A percentile compares a stretch with the other conserved stretches of the same genome.
Evolutionary conservation across 2,329 filamentous ascomycete species (phyloP).

Genomic region (Nemania sp.): DNA sequence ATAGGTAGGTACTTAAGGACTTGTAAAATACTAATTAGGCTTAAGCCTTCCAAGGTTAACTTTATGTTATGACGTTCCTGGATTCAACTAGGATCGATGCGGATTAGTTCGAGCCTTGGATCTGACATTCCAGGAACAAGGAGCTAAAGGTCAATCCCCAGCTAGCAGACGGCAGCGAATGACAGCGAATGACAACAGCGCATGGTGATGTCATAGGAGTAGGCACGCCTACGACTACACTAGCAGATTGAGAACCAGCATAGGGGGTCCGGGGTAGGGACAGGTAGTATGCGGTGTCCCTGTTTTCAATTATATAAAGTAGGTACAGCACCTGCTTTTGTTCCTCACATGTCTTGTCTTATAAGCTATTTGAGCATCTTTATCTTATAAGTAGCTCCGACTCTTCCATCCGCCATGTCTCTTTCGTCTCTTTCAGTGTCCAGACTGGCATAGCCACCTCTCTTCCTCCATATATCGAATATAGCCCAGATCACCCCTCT

Average conservation of each 20-base stretch:
- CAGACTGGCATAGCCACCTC: too few relatives aligned
- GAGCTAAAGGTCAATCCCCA: background rate
- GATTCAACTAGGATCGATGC: background rate
- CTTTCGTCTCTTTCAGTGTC: background rate
- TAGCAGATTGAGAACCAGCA: background rate
- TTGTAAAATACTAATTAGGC: too few relatives aligned
- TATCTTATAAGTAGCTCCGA: background rate
- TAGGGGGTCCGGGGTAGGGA: too few relatives aligned
- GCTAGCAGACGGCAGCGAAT: background rate
- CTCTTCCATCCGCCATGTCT: background rate
- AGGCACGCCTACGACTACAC: background rate
- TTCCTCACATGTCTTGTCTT: too few relatives aligned
- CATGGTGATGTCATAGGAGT: conserved; percentile 12
- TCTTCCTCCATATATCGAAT: too few relatives aligned
- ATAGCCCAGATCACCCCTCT: too few relatives aligned
- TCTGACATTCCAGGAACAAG: conserved; percentile 7
- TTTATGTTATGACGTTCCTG: background rate
- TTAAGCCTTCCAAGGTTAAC: background rate
- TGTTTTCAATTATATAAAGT: background rate
- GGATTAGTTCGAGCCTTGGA: conserved; percentile 1
- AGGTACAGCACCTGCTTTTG: too few relatives aligned
- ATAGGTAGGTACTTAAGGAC: background rate
- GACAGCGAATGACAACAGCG: background rate
- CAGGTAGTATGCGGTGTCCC: too few relatives aligned
- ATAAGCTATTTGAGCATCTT: too few relatives aligned